Conservation (phyloP, 2,329 filamentous ascomycete species). For the Huntiella abstrusa region DNA sequence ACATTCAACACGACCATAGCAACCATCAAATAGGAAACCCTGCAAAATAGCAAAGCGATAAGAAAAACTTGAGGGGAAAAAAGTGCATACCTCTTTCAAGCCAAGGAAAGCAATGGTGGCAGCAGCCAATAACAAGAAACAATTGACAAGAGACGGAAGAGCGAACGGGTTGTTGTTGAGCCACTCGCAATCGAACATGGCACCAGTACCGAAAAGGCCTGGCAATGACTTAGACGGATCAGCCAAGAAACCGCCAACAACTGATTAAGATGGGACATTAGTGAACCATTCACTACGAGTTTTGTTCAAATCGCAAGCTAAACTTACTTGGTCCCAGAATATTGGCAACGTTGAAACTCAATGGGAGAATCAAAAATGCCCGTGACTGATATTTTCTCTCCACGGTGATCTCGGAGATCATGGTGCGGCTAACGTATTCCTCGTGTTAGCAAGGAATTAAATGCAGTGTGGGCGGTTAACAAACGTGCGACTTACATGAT, state of each 20-base stretch:
- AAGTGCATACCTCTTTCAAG: slow-evolving; percentile 39
- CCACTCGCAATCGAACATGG: slow-evolving; percentile 42
- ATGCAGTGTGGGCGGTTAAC: neutral
- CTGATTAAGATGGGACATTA: slow-evolving; percentile 14
- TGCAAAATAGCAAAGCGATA: no score
- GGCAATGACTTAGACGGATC: slow-evolving; percentile 46
- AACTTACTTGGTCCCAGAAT: slow-evolving; percentile 26
- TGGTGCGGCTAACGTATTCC: slow-evolving; percentile 21
- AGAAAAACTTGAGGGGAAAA: neutral
- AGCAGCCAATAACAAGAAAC: slow-evolving; percentile 36
- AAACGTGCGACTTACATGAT: slow-evolving; percentile 23
- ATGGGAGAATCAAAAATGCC: slow-evolving; percentile 27
- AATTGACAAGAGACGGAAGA: slow-evolving; percentile 49
- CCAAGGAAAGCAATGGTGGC: slow-evolving; percentile 39
- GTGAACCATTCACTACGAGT: neutral
- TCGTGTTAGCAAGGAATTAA: neutral
- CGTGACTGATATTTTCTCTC: slow-evolving; percentile 29
- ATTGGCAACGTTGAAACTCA: slow-evolving; percentile 29
- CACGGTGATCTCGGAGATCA: slow-evolving; percentile 30
- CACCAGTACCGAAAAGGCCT: slow-evolving; percentile 39
- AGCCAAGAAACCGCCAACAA: slow-evolving; percentile 47
- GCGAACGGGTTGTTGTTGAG: slow-evolving; percentile 49
- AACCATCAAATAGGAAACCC: no score
- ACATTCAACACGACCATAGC: no score
- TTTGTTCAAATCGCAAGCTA: neutral